phyloP scores from a whole-genome alignment of 805 yeast species.

The Candida maesae region DNA sequence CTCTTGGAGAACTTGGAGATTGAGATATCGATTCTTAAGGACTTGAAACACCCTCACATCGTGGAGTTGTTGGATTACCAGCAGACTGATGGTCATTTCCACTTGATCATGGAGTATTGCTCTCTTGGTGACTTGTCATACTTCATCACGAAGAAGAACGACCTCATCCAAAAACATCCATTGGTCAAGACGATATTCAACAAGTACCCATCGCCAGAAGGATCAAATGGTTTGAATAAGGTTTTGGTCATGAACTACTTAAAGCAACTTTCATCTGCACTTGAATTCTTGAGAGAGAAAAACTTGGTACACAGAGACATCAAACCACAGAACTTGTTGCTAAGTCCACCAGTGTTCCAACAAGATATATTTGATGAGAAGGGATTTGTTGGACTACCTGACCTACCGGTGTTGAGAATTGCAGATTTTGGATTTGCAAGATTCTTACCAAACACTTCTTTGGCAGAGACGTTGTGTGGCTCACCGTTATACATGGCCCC shows the following conservation, averaged over 20 bases:
- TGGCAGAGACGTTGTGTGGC: slow-evolving; percentile 97
- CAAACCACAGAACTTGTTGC: slow-evolving; percentile 83
- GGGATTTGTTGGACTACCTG: slow-evolving; percentile 77
- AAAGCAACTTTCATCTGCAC: slow-evolving; percentile 81
- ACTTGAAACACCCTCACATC: slow-evolving; percentile 88
- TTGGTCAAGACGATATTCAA: slow-evolving; percentile 70
- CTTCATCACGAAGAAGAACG: slow-evolving; percentile 74
- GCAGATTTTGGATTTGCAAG: slow-evolving; percentile 99
- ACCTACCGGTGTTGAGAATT: slow-evolving; percentile 83
- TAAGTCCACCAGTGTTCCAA: slow-evolving; percentile 78
- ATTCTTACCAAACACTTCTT: slow-evolving; percentile 83
- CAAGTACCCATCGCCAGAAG: slow-evolving; percentile 78
- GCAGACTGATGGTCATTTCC: slow-evolving; percentile 74
- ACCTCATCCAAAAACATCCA: slow-evolving; percentile 71
- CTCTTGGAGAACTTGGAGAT: slow-evolving; percentile 86
- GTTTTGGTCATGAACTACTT: slow-evolving; percentile 77
- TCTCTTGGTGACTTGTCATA: slow-evolving; percentile 90
- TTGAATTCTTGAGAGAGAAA: slow-evolving; percentile 74
- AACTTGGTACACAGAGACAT: slow-evolving; percentile 93
- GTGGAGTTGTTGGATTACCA: slow-evolving; percentile 82
- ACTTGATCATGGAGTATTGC: slow-evolving; percentile 94
- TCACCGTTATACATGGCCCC: slow-evolving; percentile 99
- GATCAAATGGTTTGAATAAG: slow-evolving; percentile 75
- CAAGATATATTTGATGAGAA: slow-evolving; percentile 46
- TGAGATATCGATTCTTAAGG: slow-evolving; percentile 85